Evolutionary conservation across 768 basidiomycete species (phyloP).

Genomic region (Cystofilobasidium bisporidii): DNA sequence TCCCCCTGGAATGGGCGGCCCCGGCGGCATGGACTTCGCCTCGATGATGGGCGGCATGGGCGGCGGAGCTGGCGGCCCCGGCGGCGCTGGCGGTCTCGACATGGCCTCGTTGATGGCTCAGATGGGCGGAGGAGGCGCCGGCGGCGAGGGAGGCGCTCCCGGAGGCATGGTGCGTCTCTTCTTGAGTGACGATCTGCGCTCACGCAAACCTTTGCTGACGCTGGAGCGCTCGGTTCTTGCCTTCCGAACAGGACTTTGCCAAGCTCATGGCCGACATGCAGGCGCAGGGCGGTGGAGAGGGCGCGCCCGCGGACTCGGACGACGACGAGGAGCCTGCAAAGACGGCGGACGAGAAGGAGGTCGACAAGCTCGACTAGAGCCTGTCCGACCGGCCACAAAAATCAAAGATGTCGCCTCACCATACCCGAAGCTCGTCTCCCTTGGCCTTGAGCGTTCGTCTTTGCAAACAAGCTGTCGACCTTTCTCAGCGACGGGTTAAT

Average conservation of each 20-base stretch:
- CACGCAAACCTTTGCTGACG: too few species aligned
- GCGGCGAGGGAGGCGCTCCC: neutral
- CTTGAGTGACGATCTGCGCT: too few species aligned
- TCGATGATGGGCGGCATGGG: slow-evolving; percentile 30
- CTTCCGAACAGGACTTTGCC: slow-evolving; percentile 29
- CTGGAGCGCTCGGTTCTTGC: neutral
- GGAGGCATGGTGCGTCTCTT: slow-evolving; percentile 29
- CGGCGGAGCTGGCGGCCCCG: slow-evolving; percentile 29
- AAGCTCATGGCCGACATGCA: slow-evolving; percentile 38
- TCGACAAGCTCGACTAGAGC: slow-evolving; percentile 6
- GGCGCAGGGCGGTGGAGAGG: slow-evolving; percentile 30
- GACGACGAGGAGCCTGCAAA: slow-evolving; percentile 29
- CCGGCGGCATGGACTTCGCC: slow-evolving; percentile 33
- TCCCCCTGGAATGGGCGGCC: slow-evolving; percentile 32
- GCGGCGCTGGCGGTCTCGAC: slow-evolving; percentile 7
- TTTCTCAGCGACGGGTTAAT: too few species aligned
- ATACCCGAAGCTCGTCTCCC: too few species aligned
- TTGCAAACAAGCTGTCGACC: too few species aligned
- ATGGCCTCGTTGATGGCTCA: slow-evolving; percentile 27
- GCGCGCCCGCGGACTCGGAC: slow-evolving; percentile 31
- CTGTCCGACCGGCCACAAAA: too few species aligned
- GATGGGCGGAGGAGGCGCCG: slow-evolving; percentile 29
- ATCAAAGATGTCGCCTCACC: too few species aligned
- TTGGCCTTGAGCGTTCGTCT: too few species aligned
- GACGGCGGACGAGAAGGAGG: slow-evolving; percentile 11